Conservation (phyloP, 345 rosid genomes). For the Eucalyptus urophylla region DNA sequence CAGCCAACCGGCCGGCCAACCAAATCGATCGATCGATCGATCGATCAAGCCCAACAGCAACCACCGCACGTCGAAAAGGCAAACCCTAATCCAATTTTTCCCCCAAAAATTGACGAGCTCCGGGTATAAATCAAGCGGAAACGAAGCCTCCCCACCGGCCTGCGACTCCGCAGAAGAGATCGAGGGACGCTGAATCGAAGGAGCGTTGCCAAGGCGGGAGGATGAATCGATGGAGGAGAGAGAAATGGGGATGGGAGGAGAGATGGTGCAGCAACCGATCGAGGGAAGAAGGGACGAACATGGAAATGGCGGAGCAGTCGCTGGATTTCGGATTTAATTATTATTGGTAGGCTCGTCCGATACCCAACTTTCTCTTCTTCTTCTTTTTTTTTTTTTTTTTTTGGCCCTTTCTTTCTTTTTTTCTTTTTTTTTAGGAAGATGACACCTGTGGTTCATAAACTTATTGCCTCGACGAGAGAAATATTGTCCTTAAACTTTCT, state of each 20-base stretch:
- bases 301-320: neutral
- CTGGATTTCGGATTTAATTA: neutral
- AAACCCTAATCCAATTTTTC: neutral
- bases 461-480: no score
- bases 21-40: no score
- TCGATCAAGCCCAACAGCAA: neutral
- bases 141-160: neutral
- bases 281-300: neutral
- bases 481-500: no score
- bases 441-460: no score
- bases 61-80: neutral
- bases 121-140: neutral
- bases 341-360: neutral
- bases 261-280: neutral
- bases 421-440: neutral
- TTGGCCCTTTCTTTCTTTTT: no score
- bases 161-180: neutral
- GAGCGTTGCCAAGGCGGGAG: neutral
- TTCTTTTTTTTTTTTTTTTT: accelerated
- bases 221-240: neutral
- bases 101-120: neutral
- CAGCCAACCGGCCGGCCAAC: no score
- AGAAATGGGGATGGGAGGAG: neutral
- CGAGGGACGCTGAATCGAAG: neutral
- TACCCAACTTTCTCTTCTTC: neutral